phyloP scores from a whole-genome alignment of 202 grass and related monocot genomes.

The Schoenoplectus triqueter region DNA sequence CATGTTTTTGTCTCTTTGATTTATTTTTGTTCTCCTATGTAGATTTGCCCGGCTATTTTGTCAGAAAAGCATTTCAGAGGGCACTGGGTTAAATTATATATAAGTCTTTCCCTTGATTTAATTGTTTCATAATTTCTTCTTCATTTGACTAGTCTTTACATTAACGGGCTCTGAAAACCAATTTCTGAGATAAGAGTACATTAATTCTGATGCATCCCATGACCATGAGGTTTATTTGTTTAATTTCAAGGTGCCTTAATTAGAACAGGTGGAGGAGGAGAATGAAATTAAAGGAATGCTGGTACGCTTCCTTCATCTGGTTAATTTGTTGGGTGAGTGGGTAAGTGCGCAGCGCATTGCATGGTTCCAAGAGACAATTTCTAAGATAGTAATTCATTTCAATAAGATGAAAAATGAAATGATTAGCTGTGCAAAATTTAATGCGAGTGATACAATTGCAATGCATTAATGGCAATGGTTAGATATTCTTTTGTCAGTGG shows the following conservation, averaged over 20 bases:
- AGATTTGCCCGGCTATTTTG: slow-evolving; percentile 16
- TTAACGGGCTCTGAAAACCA: neutral
- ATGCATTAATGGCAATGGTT: neutral
- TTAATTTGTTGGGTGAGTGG: neutral
- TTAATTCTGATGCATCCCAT: neutral
- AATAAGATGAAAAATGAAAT: slow-evolving; percentile 7
- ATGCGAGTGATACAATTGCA: slow-evolving; percentile 22
- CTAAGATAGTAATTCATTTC: neutral
- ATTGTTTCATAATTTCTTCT: neutral
- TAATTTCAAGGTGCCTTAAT: neutral
- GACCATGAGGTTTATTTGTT: neutral
- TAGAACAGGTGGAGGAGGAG: neutral
- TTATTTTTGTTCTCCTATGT: slow-evolving; percentile 3
- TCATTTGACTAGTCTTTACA: neutral
- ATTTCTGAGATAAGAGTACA: neutral
- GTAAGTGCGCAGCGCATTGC: neutral
- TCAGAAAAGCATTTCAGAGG: neutral
- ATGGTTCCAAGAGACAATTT: neutral
- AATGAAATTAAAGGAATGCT: neutral
- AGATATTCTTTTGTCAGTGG: slow-evolving; percentile 16
- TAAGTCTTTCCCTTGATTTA: neutral
- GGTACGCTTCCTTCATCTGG: neutral
- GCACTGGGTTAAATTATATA: neutral
- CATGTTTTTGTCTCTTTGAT: neutral
- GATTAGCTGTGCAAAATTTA: slow-evolving; percentile 29